phyloP scores from a whole-genome alignment of 176 grass and related monocot genomes.

The bread wheat (Triticum aestivum) region DNA sequence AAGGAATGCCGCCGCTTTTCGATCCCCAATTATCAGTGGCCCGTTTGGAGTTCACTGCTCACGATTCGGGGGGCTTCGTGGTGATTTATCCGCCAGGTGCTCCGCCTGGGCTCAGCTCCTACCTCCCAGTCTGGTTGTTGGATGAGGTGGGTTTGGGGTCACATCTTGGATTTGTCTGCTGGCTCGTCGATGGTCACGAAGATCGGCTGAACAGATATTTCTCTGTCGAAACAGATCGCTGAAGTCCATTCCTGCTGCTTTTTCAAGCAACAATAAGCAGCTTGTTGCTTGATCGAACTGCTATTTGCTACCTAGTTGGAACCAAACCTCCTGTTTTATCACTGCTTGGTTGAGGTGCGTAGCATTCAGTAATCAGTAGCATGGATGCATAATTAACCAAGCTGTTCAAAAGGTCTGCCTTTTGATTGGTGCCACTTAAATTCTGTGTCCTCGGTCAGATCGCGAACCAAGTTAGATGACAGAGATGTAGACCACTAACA shows the following conservation, averaged over 20 bases:
- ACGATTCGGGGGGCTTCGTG: not conserved
- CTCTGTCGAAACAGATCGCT: not conserved
- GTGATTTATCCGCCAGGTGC: too few species aligned
- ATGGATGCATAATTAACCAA: not conserved
- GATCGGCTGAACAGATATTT: not conserved
- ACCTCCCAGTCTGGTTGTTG: not conserved
- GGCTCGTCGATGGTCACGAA: not conserved
- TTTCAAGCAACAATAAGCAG: not conserved
- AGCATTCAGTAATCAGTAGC: not conserved
- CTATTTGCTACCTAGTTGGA: not conserved
- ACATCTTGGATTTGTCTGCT: not conserved
- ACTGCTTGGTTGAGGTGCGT: not conserved
- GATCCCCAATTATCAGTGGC: not conserved
- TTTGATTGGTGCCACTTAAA: not conserved
- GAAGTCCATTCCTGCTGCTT: not conserved
- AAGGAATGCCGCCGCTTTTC: not conserved
- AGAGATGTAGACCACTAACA: constrained; percentile 7
- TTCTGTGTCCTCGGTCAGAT: not conserved
- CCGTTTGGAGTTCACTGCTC: not conserved
- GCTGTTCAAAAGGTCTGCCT: not conserved
- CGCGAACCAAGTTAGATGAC: not conserved
- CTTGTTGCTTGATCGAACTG: not conserved
- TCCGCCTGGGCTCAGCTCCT: too few species aligned
- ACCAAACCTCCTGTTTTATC: not conserved
- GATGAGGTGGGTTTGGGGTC: not conserved